Evolutionary conservation across 2,329 filamentous ascomycete genomes (phyloP), one percentile per base, ranked within the genome.

Genomic region (Aspergillus sp.): DNA sequence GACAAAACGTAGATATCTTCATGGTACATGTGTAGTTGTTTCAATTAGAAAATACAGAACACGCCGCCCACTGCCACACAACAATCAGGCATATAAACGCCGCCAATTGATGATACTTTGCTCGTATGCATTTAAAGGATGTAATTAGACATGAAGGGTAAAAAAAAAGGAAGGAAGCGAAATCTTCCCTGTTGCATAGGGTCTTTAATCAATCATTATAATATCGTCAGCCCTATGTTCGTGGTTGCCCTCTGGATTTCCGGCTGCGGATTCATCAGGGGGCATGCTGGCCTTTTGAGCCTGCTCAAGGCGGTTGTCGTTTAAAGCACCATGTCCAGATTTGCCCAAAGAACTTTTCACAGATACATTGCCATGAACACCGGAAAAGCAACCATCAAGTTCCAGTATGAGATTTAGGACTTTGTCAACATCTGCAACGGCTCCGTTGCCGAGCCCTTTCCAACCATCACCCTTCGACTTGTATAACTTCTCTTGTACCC

Each of bases 391-490:
- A 42, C 52, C 54, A 44, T 67, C 59, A 29, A 69, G 54, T 45
- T 59, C 56, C 27, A 47, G 49, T 39, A 71, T 45, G 12, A 71
- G 56, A 42, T 60, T 59, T 28, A 57, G 60, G 12, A 68, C 54
- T 44, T 61, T 61, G 29, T 60, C 58, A 32, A 58, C 53, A 27
- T 60, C 56, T 8, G 65, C 62, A 30, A 69, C 57, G 30, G 60
- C 65, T 10, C 68, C 68, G 48, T 61, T 64, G 7, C 63, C 66
- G 9, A 70, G 54, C 8, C 68, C 68, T 41, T 58, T 62, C 68
- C 68, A 71, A 4, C 67, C 67, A 43, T 66, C 53, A 33, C 66
- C 66, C 35, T 58, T 63, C 3, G 62, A 60, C 32, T 57, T 57
- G 49, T 67, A 70, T 36, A 71, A 48, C 26, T 55, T 61, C 41